Evolutionary conservation across 1,139 yeast genomes (phyloP), one percentile per base, ranked within the genome.

Genomic region (Lodderomyces beijingensis): DNA sequence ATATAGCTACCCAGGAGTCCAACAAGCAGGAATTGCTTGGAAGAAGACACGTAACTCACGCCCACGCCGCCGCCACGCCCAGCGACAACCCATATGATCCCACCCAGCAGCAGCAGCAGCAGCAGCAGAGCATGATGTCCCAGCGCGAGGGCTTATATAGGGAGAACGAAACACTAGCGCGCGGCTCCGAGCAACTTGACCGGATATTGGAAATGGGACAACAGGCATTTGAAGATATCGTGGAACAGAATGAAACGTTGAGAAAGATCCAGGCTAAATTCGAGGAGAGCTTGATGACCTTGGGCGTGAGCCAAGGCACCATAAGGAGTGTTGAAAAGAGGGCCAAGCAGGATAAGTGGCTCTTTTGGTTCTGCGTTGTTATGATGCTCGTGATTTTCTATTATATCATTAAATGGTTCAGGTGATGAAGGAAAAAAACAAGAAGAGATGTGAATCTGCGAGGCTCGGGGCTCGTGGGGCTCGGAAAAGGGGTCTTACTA

Each of bases 201-300:
- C 88, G 85, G 44, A 87, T 91, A 31, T 59, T 91, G 34, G 96
- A 86, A 50, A 82, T 87, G 79, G 97, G 96, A 1, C 78, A 83
- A 40, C 74, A 76, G 36, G 88, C 95, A 2, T 74, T 88, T 45
- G 95, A 85, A 34, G 96, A 89, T 50, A 67, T 91, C 19, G 82
- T 85, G 19, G 89, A 83, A 35, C 97, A 91, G 53, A 84, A 86
- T 53, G 83, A 81, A 47, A 69, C 79, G 16, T 68, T 91, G 39
- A 65, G 74, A 41, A 67, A 65, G 38, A 69, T 91, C 23, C 88
- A 82, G 43, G 64, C 71, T 27, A 76, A 71, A 42, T 70, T 91
- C 61, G 77, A 79, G 36, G 73, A 77, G 35, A 74, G 87, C 22
- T 76, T 93, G 43, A 66, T 77, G 31, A 87, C 95, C 0, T 67